These are phyloP conservation scores for Globisporangium barbulae DNA, from an alignment of 352 stramenopile genomes.

Conservation along the genomic window DNA sequence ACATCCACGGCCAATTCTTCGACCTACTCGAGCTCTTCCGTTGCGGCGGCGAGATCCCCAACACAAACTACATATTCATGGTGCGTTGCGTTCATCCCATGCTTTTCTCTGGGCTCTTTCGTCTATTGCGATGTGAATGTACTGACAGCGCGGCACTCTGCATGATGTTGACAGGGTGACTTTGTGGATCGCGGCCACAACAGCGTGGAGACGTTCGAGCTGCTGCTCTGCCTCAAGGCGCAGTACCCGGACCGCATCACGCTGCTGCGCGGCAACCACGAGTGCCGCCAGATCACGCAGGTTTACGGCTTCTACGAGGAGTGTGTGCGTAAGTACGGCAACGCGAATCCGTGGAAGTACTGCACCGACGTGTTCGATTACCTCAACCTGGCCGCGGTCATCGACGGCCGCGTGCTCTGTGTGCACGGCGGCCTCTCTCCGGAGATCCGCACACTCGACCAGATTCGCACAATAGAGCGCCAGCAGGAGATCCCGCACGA, in stretches of 20 bases:
- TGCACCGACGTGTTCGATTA: slow-evolving; percentile 97
- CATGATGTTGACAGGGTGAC: slow-evolving; percentile 54
- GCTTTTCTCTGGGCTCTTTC: neutral
- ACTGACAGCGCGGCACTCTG: neutral
- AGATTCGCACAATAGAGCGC: slow-evolving; percentile 95
- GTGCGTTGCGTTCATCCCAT: slow-evolving; percentile 22
- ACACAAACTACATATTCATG: slow-evolving; percentile 92
- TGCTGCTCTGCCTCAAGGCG: slow-evolving; percentile 86
- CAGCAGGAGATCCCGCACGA: slow-evolving; percentile 95
- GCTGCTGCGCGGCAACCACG: slow-evolving; percentile 86
- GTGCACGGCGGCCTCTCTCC: slow-evolving; percentile 96
- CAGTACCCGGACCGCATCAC: slow-evolving; percentile 87
- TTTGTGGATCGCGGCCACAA: slow-evolving; percentile 91
- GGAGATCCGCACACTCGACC: slow-evolving; percentile 93
- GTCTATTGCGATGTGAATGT: neutral
- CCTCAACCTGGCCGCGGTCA: slow-evolving; percentile 93
- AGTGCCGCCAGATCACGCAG: slow-evolving; percentile 95
- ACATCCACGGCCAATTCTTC: slow-evolving; percentile 91
- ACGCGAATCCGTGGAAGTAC: slow-evolving; percentile 95
- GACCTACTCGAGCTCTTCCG: slow-evolving; percentile 88
- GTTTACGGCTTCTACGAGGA: slow-evolving; percentile 98
- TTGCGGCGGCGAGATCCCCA: slow-evolving; percentile 75
- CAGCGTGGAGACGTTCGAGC: slow-evolving; percentile 88
- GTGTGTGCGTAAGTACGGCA: slow-evolving; percentile 96
- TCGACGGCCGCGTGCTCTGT: slow-evolving; percentile 90